Evolutionary conservation across 2,329 filamentous ascomycete species (phyloP), one percentile per base, ranked within the genome.

Genomic region (Colletotrichum lini): DNA sequence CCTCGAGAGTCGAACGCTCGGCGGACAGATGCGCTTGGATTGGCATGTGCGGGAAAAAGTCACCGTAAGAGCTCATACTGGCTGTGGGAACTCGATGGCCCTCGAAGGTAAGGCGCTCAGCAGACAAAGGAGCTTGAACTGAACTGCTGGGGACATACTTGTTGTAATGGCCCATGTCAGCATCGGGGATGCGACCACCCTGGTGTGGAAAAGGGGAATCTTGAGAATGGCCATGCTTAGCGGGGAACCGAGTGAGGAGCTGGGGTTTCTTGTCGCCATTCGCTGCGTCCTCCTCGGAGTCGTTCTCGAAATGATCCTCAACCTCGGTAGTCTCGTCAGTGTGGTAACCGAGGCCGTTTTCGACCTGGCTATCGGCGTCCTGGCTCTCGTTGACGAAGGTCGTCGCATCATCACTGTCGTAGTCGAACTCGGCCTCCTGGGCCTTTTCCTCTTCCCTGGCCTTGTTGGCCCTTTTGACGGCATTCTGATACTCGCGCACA

Each of bases 401-500:
- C 18, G 49, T 30, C 16, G 53, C 35, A 13, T 62, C 47, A 50
- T 49, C 38, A 18, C 23, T 21, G 10, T 50, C 21, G 21, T 26
- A 18, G 4, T 56, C 30, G n/a, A 57, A 3, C n/a, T 62, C n/a
- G 30, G 21, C 1, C 26, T 45, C 40, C 9, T 13, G 52, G 30
- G 30, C 18, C 38, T 49, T 57, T 30, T 44, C 61, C 40, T 62
- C 47, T 18, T 62, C 30, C 21, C 15, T 42, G 15, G 21, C 44
- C 47, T 26, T 64, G 53, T 26, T 40, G 18, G 5, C 53, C 59
- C 18, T 78, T 67, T 18, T 67, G 58, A 47, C 3, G 3, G 56
- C 63, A 4, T 54, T 21, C 30, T 76, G 75, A 66, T 84, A 80
- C 65, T 81, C 79, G 3, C 73, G 63, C 10, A 85, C 78, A 63